phyloP scores from a whole-genome alignment of 441 rosid genomes.

The Biscutella auriculata region DNA sequence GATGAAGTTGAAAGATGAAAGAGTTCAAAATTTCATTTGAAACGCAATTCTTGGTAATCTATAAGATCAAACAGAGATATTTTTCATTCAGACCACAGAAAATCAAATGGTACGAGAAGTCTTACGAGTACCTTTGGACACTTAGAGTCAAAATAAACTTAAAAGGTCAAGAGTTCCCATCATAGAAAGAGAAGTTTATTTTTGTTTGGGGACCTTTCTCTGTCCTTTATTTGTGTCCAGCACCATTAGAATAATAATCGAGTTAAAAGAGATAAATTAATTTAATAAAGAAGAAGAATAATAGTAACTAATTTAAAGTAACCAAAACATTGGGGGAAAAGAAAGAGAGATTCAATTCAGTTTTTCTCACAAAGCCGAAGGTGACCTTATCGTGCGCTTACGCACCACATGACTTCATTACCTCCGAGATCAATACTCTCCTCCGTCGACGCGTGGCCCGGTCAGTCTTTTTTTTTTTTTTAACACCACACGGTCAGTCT shows the following conservation, averaged over 20 bases:
- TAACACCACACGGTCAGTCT: neutral
- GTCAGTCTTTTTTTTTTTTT: too few species aligned
- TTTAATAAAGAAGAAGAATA: neutral
- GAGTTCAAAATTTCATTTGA: neutral
- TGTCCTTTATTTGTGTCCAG: conserved; percentile 5
- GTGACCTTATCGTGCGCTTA: conserved; percentile 12
- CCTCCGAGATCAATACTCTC: neutral
- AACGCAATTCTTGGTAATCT: neutral
- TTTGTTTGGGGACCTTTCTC: neutral
- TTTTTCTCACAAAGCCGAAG: conserved; percentile 1
- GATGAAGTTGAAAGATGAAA: neutral
- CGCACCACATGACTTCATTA: conserved; percentile 17
- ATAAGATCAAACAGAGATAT: neutral
- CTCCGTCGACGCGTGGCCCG: neutral
- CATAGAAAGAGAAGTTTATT: conserved; percentile 10
- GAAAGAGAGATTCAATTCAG: neutral
- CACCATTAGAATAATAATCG: conserved; percentile 4
- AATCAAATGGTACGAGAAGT: conserved; percentile 5
- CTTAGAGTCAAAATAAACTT: conserved; percentile 5
- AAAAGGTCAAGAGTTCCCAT: conserved; percentile 21
- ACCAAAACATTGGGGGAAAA: conserved; percentile 6
- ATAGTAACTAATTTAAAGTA: neutral
- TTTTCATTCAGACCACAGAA: conserved; percentile 1
- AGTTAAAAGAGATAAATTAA: neutral
- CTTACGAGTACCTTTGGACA: conserved; percentile 3